Conservation (phyloP, 768 basidiomycete genomes). For the Lentinula detonsa region DNA sequence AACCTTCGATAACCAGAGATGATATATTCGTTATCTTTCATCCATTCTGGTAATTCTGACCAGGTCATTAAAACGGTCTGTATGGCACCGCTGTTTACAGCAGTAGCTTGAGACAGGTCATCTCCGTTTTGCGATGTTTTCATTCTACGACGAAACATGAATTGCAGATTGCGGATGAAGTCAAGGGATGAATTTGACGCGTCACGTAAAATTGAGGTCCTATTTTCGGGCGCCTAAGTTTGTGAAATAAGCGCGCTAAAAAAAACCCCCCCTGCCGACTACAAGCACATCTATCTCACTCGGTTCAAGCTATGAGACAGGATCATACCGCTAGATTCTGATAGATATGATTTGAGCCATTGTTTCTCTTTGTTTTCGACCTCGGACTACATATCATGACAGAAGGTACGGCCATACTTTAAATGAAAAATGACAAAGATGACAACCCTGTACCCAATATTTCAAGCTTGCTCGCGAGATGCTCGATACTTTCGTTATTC, state of each 20-base stretch:
- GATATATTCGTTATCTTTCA: slow-evolving; percentile 71
- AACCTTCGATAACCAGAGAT: slow-evolving; percentile 65
- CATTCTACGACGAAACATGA: neutral
- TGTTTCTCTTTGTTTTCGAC: no score
- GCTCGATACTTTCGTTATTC: neutral
- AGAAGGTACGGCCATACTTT: no score
- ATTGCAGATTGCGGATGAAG: neutral
- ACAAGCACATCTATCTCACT: no score
- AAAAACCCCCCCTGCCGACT: no score
- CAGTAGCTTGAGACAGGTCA: neutral
- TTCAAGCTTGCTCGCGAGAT: neutral
- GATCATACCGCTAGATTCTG: no score
- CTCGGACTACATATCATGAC: no score
- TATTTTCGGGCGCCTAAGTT: no score
- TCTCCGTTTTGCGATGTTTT: neutral
- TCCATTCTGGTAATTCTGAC: slow-evolving; percentile 62
- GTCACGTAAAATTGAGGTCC: no score
- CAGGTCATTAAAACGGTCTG: slow-evolving; percentile 21
- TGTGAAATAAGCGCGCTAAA: no score
- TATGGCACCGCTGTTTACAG: neutral
- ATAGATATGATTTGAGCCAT: no score
- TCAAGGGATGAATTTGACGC: no score
- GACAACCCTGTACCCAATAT: neutral
- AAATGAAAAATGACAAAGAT: neutral
- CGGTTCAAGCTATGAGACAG: neutral